These are phyloP conservation scores for slime mould (Dictyostelium discoideum) DNA, from an alignment of 78 protist genomes.

Conservation along the genomic window DNA sequence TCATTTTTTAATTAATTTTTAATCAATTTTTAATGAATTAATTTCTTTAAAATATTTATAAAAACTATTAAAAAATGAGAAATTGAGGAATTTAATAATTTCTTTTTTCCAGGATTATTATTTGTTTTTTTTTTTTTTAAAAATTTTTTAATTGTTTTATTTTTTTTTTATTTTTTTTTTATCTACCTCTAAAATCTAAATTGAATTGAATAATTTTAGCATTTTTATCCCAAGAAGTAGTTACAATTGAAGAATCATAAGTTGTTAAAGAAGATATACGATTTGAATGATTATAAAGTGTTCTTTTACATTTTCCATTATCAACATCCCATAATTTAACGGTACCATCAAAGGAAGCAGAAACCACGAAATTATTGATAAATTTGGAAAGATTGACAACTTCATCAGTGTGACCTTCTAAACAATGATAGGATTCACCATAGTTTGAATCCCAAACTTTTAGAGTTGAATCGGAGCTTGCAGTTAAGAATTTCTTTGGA, in stretches of 20 bases:
- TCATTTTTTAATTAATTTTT: too few species aligned
- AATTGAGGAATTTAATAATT: too few species aligned
- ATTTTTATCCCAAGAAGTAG: slow-evolving; percentile 67
- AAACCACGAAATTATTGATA: slow-evolving; percentile 55
- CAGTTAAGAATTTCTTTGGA: slow-evolving; percentile 58
- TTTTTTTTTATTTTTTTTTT: background rate
- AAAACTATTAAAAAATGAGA: too few species aligned
- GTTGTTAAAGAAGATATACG: slow-evolving; percentile 52
- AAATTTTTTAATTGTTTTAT: background rate
- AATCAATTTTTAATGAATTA: too few species aligned
- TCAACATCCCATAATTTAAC: slow-evolving; percentile 79
- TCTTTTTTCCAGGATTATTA: too few species aligned
- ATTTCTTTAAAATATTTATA: too few species aligned
- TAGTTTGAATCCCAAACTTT: slow-evolving; percentile 77
- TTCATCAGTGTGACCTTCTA: slow-evolving; percentile 79
- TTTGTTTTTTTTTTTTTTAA: background rate
- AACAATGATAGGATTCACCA: slow-evolving; percentile 5
- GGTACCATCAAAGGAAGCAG: slow-evolving; percentile 77
- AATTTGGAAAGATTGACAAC: slow-evolving; percentile 46
- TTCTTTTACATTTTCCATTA: slow-evolving; percentile 26
- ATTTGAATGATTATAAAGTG: slow-evolving; percentile 58
- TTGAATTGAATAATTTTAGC: slow-evolving; percentile 58
- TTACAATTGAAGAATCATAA: slow-evolving; percentile 26
- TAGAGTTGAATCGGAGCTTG: slow-evolving; percentile 69
- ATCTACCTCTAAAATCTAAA: slow-evolving; percentile 63